These are phyloP conservation scores for Aspergillus texensis DNA, from an alignment of 2,329 filamentous ascomycete genomes.

Conservation along the genomic window DNA sequence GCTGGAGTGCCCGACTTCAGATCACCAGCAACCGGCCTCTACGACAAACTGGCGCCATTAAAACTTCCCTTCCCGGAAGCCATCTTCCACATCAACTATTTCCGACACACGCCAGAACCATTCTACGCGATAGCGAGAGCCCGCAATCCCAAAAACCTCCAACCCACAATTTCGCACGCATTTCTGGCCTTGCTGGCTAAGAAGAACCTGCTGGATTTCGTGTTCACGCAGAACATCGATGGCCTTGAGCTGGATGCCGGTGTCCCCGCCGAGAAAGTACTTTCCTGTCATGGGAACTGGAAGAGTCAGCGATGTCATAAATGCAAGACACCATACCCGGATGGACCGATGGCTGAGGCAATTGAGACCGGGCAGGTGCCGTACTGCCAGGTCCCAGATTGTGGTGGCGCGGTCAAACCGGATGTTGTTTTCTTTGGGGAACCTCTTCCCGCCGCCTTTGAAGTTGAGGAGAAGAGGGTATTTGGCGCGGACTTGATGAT, in stretches of 20 bases:
- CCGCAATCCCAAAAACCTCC: slow-evolving; percentile 80
- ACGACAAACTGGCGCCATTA: slow-evolving; percentile 78
- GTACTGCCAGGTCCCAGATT: slow-evolving; percentile 60
- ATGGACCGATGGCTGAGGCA: slow-evolving; percentile 67
- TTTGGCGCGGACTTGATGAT: slow-evolving; percentile 69
- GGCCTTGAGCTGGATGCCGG: slow-evolving; percentile 82
- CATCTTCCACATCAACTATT: slow-evolving; percentile 84
- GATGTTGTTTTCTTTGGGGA: slow-evolving; percentile 89
- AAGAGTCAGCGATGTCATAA: slow-evolving; percentile 81
- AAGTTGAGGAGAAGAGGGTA: slow-evolving; percentile 53
- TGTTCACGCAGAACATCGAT: slow-evolving; percentile 93
- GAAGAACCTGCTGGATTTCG: slow-evolving; percentile 73
- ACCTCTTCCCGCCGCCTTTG: slow-evolving; percentile 62
- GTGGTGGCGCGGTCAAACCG: slow-evolving; percentile 76
- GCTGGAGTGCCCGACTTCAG: slow-evolving; percentile 80
- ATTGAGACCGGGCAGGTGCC: slow-evolving; percentile 69
- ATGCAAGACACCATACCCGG: slow-evolving; percentile 68
- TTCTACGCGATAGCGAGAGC: slow-evolving; percentile 87
- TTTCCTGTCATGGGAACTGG: slow-evolving; percentile 88
- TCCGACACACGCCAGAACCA: slow-evolving; percentile 73
- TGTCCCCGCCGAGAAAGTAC: slow-evolving; percentile 70
- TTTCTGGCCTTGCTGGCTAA: slow-evolving; percentile 76
- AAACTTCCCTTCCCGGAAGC: slow-evolving; percentile 81
- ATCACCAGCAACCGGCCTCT: slow-evolving; percentile 81
- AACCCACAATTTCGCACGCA: slow-evolving; percentile 79